Conservation (phyloP, 169 alveolate species). For the Plasmodium vinckei region DNA sequence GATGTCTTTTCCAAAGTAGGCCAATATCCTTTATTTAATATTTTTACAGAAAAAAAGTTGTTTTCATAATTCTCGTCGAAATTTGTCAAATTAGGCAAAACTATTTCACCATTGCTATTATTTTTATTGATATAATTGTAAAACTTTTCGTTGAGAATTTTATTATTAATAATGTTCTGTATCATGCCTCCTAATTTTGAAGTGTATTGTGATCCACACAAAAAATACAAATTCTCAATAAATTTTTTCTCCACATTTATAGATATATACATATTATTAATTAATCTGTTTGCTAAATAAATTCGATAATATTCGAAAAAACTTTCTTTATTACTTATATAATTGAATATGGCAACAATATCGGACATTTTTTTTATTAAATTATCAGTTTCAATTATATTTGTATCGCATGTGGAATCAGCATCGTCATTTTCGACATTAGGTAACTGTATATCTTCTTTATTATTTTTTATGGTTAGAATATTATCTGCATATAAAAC, state of each 20-base stretch:
- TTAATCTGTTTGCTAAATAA: constrained; percentile 68
- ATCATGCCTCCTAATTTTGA: constrained; percentile 90
- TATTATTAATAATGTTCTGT: constrained; percentile 80
- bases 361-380: constrained; percentile 63
- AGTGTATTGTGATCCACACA: constrained; percentile 89
- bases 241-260: constrained; percentile 78
- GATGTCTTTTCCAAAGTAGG: constrained; percentile 79
- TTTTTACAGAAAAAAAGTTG: constrained; percentile 81
- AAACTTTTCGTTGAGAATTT: constrained; percentile 76
- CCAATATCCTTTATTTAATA: constrained; percentile 86
- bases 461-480: constrained; percentile 3
- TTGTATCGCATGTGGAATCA: neutral
- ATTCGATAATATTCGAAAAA: constrained; percentile 67
- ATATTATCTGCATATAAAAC: constrained; percentile 68
- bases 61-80: constrained; percentile 5
- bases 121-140: constrained; percentile 21
- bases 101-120: neutral
- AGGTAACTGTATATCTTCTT: neutral
- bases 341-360: constrained; percentile 58
- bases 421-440: neutral
- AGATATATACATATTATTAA: constrained; percentile 62
- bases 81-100: no score
- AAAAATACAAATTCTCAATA: constrained; percentile 83
- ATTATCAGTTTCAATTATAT: neutral
- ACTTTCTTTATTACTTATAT: constrained; percentile 61